phyloP scores from a whole-genome alignment of 148 eudicot species.

The Rheum nobile region DNA sequence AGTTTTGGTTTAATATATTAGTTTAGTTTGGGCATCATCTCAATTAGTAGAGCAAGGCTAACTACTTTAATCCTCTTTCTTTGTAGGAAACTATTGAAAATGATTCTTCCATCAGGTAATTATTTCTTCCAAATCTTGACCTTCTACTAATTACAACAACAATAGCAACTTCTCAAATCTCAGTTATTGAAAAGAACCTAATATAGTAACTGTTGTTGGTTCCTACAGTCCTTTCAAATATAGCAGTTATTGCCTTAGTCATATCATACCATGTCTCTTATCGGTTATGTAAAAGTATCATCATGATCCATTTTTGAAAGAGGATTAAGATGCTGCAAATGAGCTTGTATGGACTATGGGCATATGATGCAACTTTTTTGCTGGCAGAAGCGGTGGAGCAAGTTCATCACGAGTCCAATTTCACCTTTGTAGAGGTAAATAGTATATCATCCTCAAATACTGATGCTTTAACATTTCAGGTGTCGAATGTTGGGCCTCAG shows the following conservation, averaged over 20 bases:
- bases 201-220: background rate
- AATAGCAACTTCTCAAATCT: background rate
- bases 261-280: no score
- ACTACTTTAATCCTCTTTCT: no score
- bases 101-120: background rate
- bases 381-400: conserved; percentile 31
- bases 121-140: background rate
- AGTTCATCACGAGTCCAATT: background rate
- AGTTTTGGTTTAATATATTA: no score
- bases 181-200: background rate
- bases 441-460: no score
- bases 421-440: background rate
- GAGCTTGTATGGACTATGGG: conserved; percentile 26
- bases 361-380: conserved; percentile 28
- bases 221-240: background rate
- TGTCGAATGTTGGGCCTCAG: background rate
- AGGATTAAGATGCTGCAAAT: no score
- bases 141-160: no score
- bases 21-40: background rate
- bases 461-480: no score
- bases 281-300: no score
- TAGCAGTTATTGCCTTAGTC: background rate
- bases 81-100: no score
- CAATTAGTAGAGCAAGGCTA: background rate
- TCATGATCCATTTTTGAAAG: no score